These are phyloP conservation scores for Pseudonectria buxi DNA, from an alignment of 2,329 filamentous ascomycete species.

Conservation along the genomic window DNA sequence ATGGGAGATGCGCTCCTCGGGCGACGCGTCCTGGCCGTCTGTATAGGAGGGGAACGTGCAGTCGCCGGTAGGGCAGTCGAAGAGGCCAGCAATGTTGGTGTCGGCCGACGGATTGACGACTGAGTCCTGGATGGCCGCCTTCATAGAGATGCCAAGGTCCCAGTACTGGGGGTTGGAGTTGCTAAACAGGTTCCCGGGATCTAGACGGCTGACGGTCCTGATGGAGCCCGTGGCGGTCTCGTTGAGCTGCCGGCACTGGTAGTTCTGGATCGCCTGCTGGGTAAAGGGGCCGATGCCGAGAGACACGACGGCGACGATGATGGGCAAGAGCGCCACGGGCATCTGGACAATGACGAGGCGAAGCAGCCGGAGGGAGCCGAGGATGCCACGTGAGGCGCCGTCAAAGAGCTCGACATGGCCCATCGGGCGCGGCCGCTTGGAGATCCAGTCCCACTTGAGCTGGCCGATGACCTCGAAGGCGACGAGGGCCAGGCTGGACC, in stretches of 20 bases:
- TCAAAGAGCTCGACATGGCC: constrained; percentile 2
- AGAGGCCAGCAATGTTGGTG: constrained; percentile 1
- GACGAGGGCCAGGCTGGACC: no score
- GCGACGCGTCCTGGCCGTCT: not conserved
- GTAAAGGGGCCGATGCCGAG: constrained; percentile 5
- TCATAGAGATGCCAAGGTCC: not conserved
- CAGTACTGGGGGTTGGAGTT: not conserved
- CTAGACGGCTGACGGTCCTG: not conserved
- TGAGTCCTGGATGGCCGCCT: not conserved
- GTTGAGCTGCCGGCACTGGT: not conserved
- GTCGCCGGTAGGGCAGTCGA: constrained; percentile 1
- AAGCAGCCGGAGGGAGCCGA: constrained; percentile 2
- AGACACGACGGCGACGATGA: constrained; percentile 1
- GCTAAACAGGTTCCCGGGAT: not conserved
- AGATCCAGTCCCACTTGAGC: constrained; percentile 3
- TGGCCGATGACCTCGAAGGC: not conserved
- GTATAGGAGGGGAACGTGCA: constrained; percentile 1
- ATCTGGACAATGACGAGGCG: not conserved
- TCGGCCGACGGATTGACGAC: constrained; percentile 1
- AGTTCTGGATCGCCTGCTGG: constrained; percentile 7
- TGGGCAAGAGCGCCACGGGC: not conserved
- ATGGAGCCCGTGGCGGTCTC: not conserved
- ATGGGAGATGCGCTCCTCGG: constrained; percentile 1
- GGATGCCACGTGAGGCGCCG: constrained; percentile 2
- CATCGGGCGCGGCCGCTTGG: not conserved